These are phyloP conservation scores for Aspergillus haitiensis DNA, from an alignment of 495 filamentous ascomycete species.

Conservation along the genomic window DNA sequence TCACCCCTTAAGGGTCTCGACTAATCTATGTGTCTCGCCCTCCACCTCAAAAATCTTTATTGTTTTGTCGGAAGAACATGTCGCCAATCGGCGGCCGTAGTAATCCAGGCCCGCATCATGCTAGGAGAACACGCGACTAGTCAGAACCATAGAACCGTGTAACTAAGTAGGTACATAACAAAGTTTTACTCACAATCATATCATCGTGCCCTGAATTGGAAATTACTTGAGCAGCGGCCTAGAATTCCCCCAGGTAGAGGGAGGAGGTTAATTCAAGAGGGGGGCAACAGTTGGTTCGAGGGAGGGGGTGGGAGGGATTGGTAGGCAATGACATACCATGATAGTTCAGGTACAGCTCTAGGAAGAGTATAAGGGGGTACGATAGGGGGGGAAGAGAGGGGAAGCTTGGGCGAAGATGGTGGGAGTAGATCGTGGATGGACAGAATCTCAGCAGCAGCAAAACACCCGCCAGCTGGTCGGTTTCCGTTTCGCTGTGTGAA, in stretches of 20 bases:
- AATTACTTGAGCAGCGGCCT: constrained; percentile 76
- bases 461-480: constrained; percentile 34
- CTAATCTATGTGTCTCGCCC: constrained; percentile 84
- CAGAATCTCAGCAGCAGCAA: constrained; percentile 17
- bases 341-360: constrained; percentile 14
- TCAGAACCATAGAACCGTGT: constrained; percentile 10
- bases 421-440: constrained; percentile 12
- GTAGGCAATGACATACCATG: constrained; percentile 15
- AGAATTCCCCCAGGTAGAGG: constrained; percentile 14
- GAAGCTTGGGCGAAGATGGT: constrained; percentile 8
- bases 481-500: constrained; percentile 32
- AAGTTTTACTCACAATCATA: constrained; percentile 83
- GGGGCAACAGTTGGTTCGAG: neutral
- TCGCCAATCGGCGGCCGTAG: constrained; percentile 94
- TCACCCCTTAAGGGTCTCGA: constrained; percentile 94
- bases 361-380: neutral
- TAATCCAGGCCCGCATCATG: constrained; percentile 98
- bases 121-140: constrained; percentile 43
- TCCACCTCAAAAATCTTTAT: constrained; percentile 99
- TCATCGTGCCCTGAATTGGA: constrained; percentile 95
- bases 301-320: constrained; percentile 5
- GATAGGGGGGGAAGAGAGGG: neutral
- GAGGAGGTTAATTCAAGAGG: constrained; percentile 20
- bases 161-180: neutral
- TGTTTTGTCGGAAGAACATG: constrained; percentile 95